These are phyloP conservation scores for Drechslerella coelobrocha DNA, from an alignment of 2,329 filamentous ascomycete species.

Conservation along the genomic window DNA sequence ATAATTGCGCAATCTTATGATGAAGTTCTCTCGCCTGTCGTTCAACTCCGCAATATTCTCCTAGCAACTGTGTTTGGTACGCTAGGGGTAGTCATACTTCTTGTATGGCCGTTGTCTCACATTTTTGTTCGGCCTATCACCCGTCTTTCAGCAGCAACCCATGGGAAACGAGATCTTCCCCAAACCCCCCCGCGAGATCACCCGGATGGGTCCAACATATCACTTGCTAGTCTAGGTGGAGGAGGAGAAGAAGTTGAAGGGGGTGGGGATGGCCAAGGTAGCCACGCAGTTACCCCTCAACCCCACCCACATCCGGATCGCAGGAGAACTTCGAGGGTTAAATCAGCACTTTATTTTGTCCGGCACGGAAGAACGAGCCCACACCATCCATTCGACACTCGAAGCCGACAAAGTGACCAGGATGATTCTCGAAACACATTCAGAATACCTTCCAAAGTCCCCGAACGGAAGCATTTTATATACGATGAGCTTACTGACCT, in stretches of 20 bases:
- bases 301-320: neutral
- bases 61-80: slow-evolving; percentile 86
- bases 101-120: slow-evolving; percentile 81
- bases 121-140: slow-evolving; percentile 81
- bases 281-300: slow-evolving; percentile 1
- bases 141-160: slow-evolving; percentile 75
- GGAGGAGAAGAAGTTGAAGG: neutral
- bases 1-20: slow-evolving; percentile 75
- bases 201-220: slow-evolving; percentile 10
- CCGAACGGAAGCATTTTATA: slow-evolving; percentile 74
- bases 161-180: slow-evolving; percentile 62
- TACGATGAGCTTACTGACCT: slow-evolving; percentile 73
- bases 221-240: neutral
- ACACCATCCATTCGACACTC: neutral
- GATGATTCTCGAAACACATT: slow-evolving; percentile 66
- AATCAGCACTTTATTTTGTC: slow-evolving; percentile 29
- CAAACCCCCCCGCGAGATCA: slow-evolving; percentile 3
- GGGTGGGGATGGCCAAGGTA: slow-evolving; percentile 26
- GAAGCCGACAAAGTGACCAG: slow-evolving; percentile 38
- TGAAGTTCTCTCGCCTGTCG: slow-evolving; percentile 79
- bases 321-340: slow-evolving; percentile 24
- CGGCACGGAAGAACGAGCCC: neutral
- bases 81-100: slow-evolving; percentile 72
- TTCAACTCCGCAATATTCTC: slow-evolving; percentile 78
- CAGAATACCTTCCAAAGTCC: slow-evolving; percentile 83